Percentiles rank a stretch among this genome's conserved stretches.
Conservation (phyloP, 306 rosid species). For the Senna tora region DNA sequence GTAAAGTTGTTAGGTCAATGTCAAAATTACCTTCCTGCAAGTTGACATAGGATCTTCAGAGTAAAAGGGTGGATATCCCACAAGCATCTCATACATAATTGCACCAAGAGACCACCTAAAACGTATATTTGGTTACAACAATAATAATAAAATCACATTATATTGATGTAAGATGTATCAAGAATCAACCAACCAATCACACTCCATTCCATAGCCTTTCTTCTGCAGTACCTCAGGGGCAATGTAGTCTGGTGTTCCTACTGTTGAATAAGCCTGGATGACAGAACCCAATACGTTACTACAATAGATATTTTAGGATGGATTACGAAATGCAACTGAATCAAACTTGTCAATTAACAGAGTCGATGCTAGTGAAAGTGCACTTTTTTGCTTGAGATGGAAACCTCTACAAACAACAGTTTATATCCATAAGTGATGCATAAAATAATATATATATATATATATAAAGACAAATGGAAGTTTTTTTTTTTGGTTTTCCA, state of each 20-base stretch:
- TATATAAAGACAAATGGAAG: neutral
- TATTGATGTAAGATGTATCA: neutral
- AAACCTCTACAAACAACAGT: neutral
- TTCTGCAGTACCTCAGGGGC: conserved; percentile 86
- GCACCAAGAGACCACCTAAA: conserved; percentile 98
- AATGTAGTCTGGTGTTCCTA: conserved; percentile 93
- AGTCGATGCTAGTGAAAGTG: neutral
- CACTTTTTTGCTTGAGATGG: neutral
- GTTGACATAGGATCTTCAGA: conserved; percentile 87
- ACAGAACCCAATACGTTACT: neutral
- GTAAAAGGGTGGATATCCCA: conserved; percentile 88
- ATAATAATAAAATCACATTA: neutral
- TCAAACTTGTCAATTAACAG: neutral
- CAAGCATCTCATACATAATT: conserved; percentile 94
- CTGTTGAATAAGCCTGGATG: conserved; percentile 83
- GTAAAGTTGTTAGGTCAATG: neutral
- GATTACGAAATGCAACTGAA: neutral
- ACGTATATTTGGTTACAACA: conserved; percentile 17
- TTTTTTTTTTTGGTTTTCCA: too few species aligned
- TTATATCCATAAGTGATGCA: neutral
- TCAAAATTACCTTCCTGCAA: conserved; percentile 71
- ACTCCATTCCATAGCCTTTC: conserved; percentile 89
- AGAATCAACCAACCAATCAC: conserved; percentile 72
- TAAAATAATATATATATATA: too few species aligned
- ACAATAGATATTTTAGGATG: neutral